A percentile compares a stretch with the other conserved stretches of the same genome.
Evolutionary conservation across 495 filamentous ascomycete species (phyloP).

Genomic region (Talaromyces adpressus): DNA sequence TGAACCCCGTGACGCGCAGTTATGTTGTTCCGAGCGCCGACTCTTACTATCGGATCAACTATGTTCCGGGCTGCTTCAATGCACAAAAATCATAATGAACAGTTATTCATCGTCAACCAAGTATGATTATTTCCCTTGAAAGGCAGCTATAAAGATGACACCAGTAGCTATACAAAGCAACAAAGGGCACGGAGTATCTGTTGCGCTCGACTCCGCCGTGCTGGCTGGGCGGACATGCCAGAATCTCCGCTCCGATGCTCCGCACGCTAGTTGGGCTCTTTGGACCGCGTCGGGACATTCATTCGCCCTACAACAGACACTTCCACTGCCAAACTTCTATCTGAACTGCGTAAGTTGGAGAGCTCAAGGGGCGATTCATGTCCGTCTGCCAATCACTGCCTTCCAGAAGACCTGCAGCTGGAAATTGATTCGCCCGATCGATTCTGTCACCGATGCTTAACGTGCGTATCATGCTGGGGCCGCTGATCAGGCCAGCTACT

Average conservation of each 20-base stretch:
- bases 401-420: background rate
- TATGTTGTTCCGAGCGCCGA: background rate
- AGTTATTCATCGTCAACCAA: background rate
- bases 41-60: background rate
- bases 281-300: background rate
- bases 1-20: background rate
- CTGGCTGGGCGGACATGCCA: background rate
- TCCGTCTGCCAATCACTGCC: background rate
- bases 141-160: no score
- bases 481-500: background rate
- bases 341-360: background rate
- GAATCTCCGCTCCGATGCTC: conserved; percentile 3
- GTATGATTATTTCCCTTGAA: background rate
- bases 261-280: background rate
- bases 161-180: no score
- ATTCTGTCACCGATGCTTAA: background rate
- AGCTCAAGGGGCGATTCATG: background rate
- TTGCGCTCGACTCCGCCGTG: background rate
- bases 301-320: background rate
- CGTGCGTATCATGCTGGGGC: background rate
- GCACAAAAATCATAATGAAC: background rate
- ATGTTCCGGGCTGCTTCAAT: background rate
- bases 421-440: background rate
- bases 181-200: background rate
- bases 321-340: background rate